A percentile compares a stretch with the other conserved stretches of the same genome.
Evolutionary conservation across 768 basidiomycete genomes (phyloP).

Genomic region (Neoboletus subvelutipes): DNA sequence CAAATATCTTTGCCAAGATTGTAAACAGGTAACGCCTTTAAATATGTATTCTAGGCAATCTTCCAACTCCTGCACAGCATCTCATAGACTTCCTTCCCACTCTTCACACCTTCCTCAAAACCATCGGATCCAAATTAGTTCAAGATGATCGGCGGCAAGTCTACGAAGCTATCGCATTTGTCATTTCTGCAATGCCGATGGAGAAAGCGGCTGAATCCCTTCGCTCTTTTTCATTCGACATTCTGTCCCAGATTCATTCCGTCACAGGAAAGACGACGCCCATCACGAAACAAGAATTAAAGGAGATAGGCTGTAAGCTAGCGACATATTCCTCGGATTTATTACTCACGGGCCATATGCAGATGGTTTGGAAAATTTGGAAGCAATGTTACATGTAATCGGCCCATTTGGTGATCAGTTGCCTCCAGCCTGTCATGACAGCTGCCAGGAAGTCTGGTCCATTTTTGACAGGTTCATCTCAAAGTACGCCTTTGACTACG

Average conservation of each 20-base stretch:
- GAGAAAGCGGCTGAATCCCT: constrained; percentile 83
- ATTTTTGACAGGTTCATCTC: constrained; percentile 79
- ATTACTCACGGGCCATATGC: constrained; percentile 10
- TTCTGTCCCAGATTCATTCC: constrained; percentile 73
- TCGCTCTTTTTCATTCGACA: constrained; percentile 81
- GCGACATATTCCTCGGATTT: background rate
- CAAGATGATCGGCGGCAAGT: constrained; percentile 91
- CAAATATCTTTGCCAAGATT: constrained; percentile 96
- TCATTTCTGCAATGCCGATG: constrained; percentile 94
- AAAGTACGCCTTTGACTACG: constrained; percentile 74
- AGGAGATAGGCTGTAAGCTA: constrained; percentile 63
- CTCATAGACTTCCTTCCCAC: constrained; percentile 90
- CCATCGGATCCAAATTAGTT: constrained; percentile 72
- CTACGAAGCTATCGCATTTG: constrained; percentile 93
- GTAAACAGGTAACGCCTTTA: constrained; percentile 61
- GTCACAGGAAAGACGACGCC: constrained; percentile 52
- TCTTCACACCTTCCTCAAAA: constrained; percentile 82
- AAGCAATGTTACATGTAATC: constrained; percentile 86
- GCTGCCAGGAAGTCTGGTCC: constrained; percentile 76
- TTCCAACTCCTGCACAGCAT: constrained; percentile 50
- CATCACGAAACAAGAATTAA: constrained; percentile 69
- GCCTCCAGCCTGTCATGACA: constrained; percentile 75
- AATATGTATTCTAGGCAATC: constrained; percentile 6
- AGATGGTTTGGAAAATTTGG: constrained; percentile 91
- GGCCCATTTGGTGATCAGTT: constrained; percentile 80